Percentiles rank a stretch among this genome's conserved stretches.
Conservation (phyloP, 140 eudicot genomes). For the Cichorium intybus region DNA sequence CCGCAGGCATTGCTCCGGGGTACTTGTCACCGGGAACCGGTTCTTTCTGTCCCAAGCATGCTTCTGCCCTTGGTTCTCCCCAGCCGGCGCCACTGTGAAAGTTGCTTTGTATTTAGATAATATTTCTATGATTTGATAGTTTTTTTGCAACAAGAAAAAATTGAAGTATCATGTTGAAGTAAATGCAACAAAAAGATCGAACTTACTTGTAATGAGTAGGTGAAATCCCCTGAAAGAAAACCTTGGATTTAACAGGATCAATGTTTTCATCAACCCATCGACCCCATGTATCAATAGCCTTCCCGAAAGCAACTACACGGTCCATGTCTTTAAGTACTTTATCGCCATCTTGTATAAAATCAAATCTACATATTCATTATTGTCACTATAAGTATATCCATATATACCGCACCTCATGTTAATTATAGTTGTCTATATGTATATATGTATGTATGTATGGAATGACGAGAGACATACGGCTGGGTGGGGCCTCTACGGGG, state of each 20-base stretch:
- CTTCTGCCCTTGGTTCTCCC: conserved; percentile 42
- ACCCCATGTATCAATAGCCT: conserved; percentile 72
- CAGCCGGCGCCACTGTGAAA: conserved; percentile 43
- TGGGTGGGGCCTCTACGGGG: conserved; percentile 52
- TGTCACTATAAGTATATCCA: neutral
- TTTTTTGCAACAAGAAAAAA: neutral
- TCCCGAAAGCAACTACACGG: conserved; percentile 57
- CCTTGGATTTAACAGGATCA: conserved; percentile 43
- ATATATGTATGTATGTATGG: neutral
- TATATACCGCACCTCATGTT: too few species aligned
- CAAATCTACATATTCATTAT: conserved; percentile 46
- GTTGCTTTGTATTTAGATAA: neutral
- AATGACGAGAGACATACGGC: conserved; percentile 37
- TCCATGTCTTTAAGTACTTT: conserved; percentile 58
- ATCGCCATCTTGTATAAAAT: conserved; percentile 51
- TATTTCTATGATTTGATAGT: too few species aligned
- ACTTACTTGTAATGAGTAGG: conserved; percentile 77
- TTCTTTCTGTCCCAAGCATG: conserved; percentile 38
- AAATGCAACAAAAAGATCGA: neutral
- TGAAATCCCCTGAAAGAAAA: conserved; percentile 79
- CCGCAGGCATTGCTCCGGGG: conserved; percentile 27
- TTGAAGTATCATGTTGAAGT: too few species aligned
- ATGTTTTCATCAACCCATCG: conserved; percentile 63
- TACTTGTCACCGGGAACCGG: conserved; percentile 35
- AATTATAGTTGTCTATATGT: neutral